Evolutionary conservation across 345 rosid genomes (phyloP).

Genomic region (Salix arbutifolia): DNA sequence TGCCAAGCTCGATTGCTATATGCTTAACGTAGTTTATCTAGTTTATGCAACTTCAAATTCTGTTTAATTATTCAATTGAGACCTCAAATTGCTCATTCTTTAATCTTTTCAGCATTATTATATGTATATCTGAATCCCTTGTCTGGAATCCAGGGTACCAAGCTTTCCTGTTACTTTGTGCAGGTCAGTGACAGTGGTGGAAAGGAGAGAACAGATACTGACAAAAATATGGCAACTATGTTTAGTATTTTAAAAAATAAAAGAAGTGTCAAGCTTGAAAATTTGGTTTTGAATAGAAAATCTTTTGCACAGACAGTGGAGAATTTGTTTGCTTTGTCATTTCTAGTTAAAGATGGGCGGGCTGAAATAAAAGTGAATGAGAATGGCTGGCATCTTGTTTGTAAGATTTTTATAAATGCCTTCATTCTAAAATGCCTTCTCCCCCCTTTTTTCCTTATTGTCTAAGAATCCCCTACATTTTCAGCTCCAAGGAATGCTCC

Average conservation of each 20-base stretch:
- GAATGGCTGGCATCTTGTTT: slow-evolving; percentile 36
- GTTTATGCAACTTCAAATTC: background rate
- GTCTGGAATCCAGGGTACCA: background rate
- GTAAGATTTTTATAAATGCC: slow-evolving; percentile 24
- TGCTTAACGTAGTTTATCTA: background rate
- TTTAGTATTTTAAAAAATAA: slow-evolving; percentile 38
- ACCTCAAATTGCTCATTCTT: background rate
- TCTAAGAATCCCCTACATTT: background rate
- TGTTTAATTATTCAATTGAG: background rate
- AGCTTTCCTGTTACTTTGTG: slow-evolving; percentile 3
- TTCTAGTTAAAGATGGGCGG: slow-evolving; percentile 49
- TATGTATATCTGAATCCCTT: background rate
- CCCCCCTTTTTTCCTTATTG: background rate
- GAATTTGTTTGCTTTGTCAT: slow-evolving; percentile 49
- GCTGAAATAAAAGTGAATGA: slow-evolving; percentile 33
- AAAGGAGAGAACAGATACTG: slow-evolving; percentile 27
- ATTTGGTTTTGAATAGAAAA: slow-evolving; percentile 35
- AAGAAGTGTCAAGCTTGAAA: slow-evolving; percentile 35
- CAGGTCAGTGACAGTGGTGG: slow-evolving; percentile 25
- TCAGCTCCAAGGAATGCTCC: slow-evolving; percentile 48
- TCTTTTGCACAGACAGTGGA: slow-evolving; percentile 53
- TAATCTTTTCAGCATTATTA: background rate
- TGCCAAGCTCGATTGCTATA: background rate
- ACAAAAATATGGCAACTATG: slow-evolving; percentile 36
- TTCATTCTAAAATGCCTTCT: background rate